These are phyloP conservation scores for Clavispora phyllophila DNA, from an alignment of 805 yeast genomes.

Conservation along the genomic window DNA sequence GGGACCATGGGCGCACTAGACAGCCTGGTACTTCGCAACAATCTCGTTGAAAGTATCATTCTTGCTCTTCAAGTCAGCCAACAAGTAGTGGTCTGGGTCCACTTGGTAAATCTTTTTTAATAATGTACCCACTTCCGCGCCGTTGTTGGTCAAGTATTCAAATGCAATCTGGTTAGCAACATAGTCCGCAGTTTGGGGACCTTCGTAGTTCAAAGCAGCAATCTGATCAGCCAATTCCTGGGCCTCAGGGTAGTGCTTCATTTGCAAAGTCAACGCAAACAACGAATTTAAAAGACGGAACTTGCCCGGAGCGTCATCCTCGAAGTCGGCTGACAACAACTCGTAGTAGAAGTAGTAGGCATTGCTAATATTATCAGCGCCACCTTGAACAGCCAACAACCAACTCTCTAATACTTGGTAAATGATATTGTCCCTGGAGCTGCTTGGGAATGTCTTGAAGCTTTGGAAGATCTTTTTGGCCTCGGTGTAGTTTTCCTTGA, in stretches of 20 bases:
- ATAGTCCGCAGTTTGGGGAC: slow-evolving; percentile 34
- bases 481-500: slow-evolving; percentile 29
- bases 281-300: slow-evolving; percentile 47
- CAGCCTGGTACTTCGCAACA: slow-evolving; percentile 49
- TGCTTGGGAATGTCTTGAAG: slow-evolving; percentile 30
- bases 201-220: slow-evolving; percentile 35
- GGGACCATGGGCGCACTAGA: background rate
- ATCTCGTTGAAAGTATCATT: slow-evolving; percentile 62
- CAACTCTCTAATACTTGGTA: slow-evolving; percentile 79
- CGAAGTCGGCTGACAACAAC: slow-evolving; percentile 48
- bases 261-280: slow-evolving; percentile 70
- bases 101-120: slow-evolving; percentile 41
- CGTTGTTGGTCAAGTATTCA: slow-evolving; percentile 41
- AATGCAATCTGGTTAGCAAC: slow-evolving; percentile 64
- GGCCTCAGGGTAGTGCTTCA: slow-evolving; percentile 80
- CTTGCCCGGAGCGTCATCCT: slow-evolving; percentile 32
- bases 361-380: slow-evolving; percentile 36
- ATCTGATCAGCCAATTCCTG: slow-evolving; percentile 49
- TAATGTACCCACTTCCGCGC: slow-evolving; percentile 43
- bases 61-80: slow-evolving; percentile 58
- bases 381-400: slow-evolving; percentile 37
- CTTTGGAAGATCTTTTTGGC: slow-evolving; percentile 30
- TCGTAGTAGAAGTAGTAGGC: slow-evolving; percentile 73
- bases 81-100: slow-evolving; percentile 53
- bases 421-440: slow-evolving; percentile 59